Conservation (phyloP, 1,284 basidiomycete species). For the Boletus albobrunnescens region DNA sequence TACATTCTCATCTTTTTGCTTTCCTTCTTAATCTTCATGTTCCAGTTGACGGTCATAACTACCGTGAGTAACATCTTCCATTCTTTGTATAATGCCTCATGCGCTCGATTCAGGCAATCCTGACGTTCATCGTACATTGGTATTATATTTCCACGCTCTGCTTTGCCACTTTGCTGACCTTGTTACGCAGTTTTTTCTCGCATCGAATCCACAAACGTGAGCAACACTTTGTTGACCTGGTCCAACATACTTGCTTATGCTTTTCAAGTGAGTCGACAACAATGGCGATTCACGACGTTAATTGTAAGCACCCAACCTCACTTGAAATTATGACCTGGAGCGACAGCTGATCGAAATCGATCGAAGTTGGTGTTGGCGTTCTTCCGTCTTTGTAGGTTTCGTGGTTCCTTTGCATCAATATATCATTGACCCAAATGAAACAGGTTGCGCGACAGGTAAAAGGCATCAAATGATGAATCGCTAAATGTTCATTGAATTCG, state of each 20-base stretch:
- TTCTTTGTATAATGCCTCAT: no score
- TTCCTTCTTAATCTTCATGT: not conserved
- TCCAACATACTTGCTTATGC: not conserved
- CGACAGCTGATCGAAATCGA: not conserved
- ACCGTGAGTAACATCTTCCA: slow-evolving; percentile 34
- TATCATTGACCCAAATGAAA: not conserved
- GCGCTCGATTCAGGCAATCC: slow-evolving; percentile 38
- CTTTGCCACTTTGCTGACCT: not conserved
- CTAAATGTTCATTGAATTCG: not conserved
- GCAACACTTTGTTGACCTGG: not conserved
- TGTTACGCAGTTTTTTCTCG: slow-evolving; percentile 24
- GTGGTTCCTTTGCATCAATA: not conserved
- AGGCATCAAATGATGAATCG: not conserved
- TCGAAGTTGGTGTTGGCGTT: slow-evolving; percentile 24
- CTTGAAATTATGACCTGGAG: not conserved
- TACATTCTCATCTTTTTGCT: slow-evolving; percentile 3
- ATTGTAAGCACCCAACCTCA: slow-evolving; percentile 16
- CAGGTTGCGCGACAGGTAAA: slow-evolving; percentile 11
- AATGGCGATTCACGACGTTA: not conserved
- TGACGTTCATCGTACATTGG: slow-evolving; percentile 36
- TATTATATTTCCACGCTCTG: slow-evolving; percentile 16
- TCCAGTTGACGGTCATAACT: slow-evolving; percentile 42
- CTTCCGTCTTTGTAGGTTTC: slow-evolving; percentile 23
- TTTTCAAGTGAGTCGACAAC: not conserved
- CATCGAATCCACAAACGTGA: slow-evolving; percentile 30